Base-by-base conservation (phyloP, 805 yeast species). In the Torulaspora maleeae region DNA sequence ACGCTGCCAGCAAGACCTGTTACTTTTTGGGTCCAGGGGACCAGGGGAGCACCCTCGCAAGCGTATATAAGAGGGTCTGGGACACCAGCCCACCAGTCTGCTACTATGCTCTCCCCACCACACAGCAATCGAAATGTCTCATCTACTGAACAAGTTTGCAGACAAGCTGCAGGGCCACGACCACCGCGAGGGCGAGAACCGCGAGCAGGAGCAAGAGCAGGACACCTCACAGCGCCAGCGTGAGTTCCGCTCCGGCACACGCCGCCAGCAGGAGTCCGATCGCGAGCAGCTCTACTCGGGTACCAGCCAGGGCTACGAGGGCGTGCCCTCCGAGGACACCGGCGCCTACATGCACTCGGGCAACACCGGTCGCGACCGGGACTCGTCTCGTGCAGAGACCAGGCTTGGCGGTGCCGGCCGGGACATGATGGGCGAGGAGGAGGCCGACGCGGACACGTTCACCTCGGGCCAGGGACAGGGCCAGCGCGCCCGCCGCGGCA, bases 161-260 rank as follows among this genome's bases (percentile, higher is more conserved):
- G 68, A 63, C 33, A 63, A 64, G 37, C 43, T 63, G 35, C 57
- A 60, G 35, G 59, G 61, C 19, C 53, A 54, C 39, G 55, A 54
- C 34, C 35, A 41, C 27, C 28, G 35, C 34, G 44, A 41, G 19
- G 41, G 52, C 15, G 41, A 50, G 22, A 43, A 41, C 35, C 19
- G 34, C 22, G 39, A 36, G n/a, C 49, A 22, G 4, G 41, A 35
- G 29, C 44, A 41, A 28, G 43, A 25, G n/a, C 30, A 32, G 24
- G 16, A 11, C 8, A 43, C 42, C 36, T 34, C 44, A 20, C 46
- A 48, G 41, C 48, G 40, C 34, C 32, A 36, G 36, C 39, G 38
- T 27, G 35, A 36, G n/a, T 34, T 40, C 42, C 20, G 40, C n/a
- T 38, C 37, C 24, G 49, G 45, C 16, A 30, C 38, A 27, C 38